A percentile compares a stretch with the other conserved stretches of the same genome.
Evolutionary conservation across 805 yeast genomes (phyloP).

Genomic region (Candida oleophila): DNA sequence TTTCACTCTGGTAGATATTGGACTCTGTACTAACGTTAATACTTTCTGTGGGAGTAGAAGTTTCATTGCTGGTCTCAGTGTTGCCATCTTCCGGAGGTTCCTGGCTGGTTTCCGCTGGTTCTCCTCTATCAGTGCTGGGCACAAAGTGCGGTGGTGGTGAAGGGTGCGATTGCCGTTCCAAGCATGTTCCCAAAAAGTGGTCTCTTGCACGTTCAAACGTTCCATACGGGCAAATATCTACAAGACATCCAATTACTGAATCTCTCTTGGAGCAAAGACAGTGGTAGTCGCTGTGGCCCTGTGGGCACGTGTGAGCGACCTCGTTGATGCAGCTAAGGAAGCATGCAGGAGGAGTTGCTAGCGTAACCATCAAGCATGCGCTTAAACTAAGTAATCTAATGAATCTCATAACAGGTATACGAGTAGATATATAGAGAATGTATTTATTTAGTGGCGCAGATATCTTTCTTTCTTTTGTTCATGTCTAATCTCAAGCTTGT

Average conservation of each 20-base stretch:
- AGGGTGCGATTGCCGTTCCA: conserved; percentile 28
- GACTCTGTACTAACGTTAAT: too few relatives aligned
- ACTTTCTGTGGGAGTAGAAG: not conserved
- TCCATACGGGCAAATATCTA: conserved; percentile 46
- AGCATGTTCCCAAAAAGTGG: conserved; percentile 49
- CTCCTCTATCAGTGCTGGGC: not conserved
- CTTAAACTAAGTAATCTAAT: not conserved
- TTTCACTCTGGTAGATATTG: too few relatives aligned
- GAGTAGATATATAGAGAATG: too few relatives aligned
- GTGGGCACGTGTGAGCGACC: conserved; percentile 33
- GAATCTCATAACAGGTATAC: not conserved
- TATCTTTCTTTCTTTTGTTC: too few relatives aligned
- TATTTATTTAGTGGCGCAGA: too few relatives aligned
- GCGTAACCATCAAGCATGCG: not conserved
- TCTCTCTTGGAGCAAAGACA: conserved; percentile 41
- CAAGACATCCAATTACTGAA: conserved; percentile 42
- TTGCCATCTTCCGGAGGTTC: not conserved
- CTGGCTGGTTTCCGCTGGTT: not conserved
- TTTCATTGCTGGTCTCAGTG: too few relatives aligned
- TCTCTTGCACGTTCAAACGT: conserved; percentile 44
- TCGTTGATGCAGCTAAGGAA: conserved; percentile 42
- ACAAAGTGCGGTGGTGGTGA: conserved; percentile 6
- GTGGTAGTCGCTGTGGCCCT: conserved; percentile 31
- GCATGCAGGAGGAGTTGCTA: conserved; percentile 53
- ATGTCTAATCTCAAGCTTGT: too few relatives aligned